Base-by-base conservation (phyloP, 2,329 filamentous ascomycete genomes). In the Botrytis deweyae region DNA sequence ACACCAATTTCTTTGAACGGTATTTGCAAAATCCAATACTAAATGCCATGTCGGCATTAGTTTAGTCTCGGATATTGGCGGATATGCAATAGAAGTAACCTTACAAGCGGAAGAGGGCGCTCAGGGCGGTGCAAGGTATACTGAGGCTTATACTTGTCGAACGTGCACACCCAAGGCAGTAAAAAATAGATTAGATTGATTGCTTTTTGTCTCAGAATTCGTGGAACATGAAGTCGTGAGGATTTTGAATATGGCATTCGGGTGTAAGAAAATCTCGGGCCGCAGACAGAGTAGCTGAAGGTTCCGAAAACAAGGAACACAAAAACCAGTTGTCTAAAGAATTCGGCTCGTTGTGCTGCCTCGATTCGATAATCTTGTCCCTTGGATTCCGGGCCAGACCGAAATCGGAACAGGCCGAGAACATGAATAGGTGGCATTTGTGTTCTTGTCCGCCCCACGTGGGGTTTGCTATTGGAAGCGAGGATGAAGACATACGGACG, bases 401-500 rank as follows among this genome's bases (percentile, higher is more conserved):
- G 25, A 16, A 33, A 29, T 42, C 49, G 65, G 49, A 29, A 29
- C 49, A 68, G 65, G 36, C 65, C 49, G 65, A 68, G n/a, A 58
- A 33, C 18, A 68, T 55, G 66, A 68, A n/a, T 38, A 42, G 22
- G 49, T 58, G 49, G 36, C 40, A 58, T 58, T 42, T 55, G 65
- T 67, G 46, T 55, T 55, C 46, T 67, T 67, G 46, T 67, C 25
- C 36, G 22, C 46, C 65, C 65, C 65, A 67, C 65, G 66, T 68
- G 66, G 66, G 65, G 36, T 68, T 8, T 58, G 16, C 36, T 22
- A 58, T 68, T 68, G 49, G 49, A 38, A 36, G 22, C 25, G 46
- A 42, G 65, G 46, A 42, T 58, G 46, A 68, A 67, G 33, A 14
- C 44, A 67, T 40, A 67, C 64, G 33, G 49, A 44, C 25, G n/a